A percentile compares a stretch with the other conserved stretches of the same genome.
Conservation (phyloP, 1,139 yeast species). For the Kluyveromyces sp. region DNA sequence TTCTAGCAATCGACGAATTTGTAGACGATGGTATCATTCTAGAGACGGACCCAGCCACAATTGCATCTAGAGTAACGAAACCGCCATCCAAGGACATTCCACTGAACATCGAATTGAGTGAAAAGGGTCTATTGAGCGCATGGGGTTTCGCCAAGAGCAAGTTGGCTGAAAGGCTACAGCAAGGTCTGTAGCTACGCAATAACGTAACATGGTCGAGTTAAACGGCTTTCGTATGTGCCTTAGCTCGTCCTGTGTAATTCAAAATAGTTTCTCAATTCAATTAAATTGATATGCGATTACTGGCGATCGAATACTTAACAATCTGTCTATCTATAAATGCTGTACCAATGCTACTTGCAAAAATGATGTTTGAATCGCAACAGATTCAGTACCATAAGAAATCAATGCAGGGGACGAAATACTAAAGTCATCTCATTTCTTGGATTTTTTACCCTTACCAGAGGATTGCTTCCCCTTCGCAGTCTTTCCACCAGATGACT, state of each 20-base stretch:
- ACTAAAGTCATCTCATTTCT: slow-evolving; percentile 1
- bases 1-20: slow-evolving; percentile 84
- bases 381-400: too few species aligned
- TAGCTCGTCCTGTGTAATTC: too few species aligned
- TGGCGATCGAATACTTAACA: too few species aligned
- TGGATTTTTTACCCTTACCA: slow-evolving; percentile 3
- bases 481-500: slow-evolving; percentile 19
- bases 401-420: too few species aligned
- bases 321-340: not conserved
- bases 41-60: slow-evolving; percentile 81
- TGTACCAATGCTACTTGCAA: not conserved
- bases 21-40: slow-evolving; percentile 87
- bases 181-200: slow-evolving; percentile 40
- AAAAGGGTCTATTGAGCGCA: slow-evolving; percentile 81
- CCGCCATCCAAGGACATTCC: slow-evolving; percentile 65
- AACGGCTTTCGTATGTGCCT: too few species aligned
- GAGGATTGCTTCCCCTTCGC: slow-evolving; percentile 11
- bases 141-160: slow-evolving; percentile 86
- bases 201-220: too few species aligned
- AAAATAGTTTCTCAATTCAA: not conserved
- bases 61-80: slow-evolving; percentile 82
- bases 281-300: not conserved
- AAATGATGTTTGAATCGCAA: too few species aligned
- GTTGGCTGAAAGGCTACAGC: slow-evolving; percentile 80
- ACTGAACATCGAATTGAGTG: slow-evolving; percentile 71